Base-by-base conservation (phyloP, 2,329 filamentous ascomycete genomes). In the Cryphonectria japonica region DNA sequence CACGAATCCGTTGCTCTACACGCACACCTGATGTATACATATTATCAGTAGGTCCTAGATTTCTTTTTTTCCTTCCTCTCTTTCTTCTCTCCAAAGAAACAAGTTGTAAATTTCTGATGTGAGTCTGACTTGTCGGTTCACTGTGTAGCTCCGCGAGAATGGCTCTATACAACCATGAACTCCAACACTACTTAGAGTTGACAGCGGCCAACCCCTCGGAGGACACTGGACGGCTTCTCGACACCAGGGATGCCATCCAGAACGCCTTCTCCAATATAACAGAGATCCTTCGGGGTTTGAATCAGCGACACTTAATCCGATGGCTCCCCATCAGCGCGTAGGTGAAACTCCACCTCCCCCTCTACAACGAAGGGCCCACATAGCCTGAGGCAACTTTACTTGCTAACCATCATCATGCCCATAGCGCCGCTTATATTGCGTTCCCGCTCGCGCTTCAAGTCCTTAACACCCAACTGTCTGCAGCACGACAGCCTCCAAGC, bases 21-120 rank as follows among this genome's bases (percentile, higher is more conserved):
- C 75, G 83, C 82, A 2, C 84, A 84, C 52, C 74, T 86, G 72
- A 84, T 85, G 75, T 85, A 83, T 70, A 86, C 86, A 82, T 85
- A 85, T 71, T 86, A 85, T 72, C 80, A 85, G 83, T 86, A 78
- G 73, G 83, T 77, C 1, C 77, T 57, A 85, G 5, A 14, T 26
- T 19, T 16, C 14, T 16, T 19, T 43, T 4, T 3, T 16, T 50
- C 8, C 22, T 16, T 14, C 11, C 16, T 4, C 2, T 16, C 19
- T 22, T 50, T 22, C 19, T 14, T 14, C 3, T 1, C 0, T 3
- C 16, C 16, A 43, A 43, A 43, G 4, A 41, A 43, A 16, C 6
- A 2, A 4, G 41, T 43, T 1, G 41, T 43, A 14, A 13, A 43
- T 14, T 16, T 16, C 16, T 43, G 14, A 46, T 13, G 16, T 34